Evolutionary conservation across 1,284 basidiomycete species (phyloP).

Genomic region (Gomphus bonarii): DNA sequence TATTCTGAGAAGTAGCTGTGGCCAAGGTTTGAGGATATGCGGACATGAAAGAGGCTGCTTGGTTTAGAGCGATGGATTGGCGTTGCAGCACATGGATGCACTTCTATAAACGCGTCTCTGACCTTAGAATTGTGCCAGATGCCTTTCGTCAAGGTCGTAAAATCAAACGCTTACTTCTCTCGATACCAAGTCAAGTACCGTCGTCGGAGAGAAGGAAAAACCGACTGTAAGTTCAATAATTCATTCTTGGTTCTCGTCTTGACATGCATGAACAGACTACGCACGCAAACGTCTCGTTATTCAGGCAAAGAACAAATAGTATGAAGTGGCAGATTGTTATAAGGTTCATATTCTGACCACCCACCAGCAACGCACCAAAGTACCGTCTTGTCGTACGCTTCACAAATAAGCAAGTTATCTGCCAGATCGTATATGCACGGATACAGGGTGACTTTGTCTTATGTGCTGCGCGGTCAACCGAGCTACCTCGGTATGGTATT

Average conservation of each 20-base stretch:
- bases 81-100: constrained; percentile 6
- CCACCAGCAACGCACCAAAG: constrained; percentile 79
- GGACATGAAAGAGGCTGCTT: background rate
- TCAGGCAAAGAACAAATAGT: constrained; percentile 99
- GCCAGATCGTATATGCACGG: constrained; percentile 94
- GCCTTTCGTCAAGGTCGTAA: constrained; percentile 85
- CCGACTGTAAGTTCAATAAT: constrained; percentile 69
- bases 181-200: constrained; percentile 98
- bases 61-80: constrained; percentile 11
- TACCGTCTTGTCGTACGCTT: constrained; percentile 98
- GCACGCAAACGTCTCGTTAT: constrained; percentile 92
- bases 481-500: constrained; percentile 95
- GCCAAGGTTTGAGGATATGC: background rate
- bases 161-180: constrained; percentile 91
- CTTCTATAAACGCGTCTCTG: background rate
- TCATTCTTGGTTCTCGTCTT: background rate
- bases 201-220: constrained; percentile 93
- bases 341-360: background rate
- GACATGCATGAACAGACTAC: constrained; percentile 55
- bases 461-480: constrained; percentile 78
- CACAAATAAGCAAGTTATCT: constrained; percentile 89
- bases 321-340: constrained; percentile 16
- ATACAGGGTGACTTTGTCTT: constrained; percentile 96
- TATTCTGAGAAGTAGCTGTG: background rate
- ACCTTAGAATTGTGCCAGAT: constrained; percentile 35